Percentiles rank a stretch among this genome's conserved stretches.
phyloP scores from a whole-genome alignment of 148 eudicot species.

The Fagopyrum tataricum region DNA sequence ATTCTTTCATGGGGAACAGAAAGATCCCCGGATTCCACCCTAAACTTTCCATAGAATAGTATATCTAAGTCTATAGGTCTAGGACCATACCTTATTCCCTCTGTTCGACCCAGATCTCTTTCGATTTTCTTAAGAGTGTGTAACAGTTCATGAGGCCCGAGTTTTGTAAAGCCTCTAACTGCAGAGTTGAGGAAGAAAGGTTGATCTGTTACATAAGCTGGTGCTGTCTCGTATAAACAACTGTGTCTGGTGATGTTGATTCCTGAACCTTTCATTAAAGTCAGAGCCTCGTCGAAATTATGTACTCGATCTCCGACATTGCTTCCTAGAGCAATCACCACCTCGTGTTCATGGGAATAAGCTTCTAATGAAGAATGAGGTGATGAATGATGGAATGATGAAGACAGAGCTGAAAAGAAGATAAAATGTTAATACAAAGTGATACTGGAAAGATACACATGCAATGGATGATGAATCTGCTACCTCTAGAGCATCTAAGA shows the following conservation, averaged over 20 bases:
- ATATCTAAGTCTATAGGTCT: slow-evolving; percentile 85
- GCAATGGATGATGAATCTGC: background rate
- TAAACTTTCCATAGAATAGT: slow-evolving; percentile 64
- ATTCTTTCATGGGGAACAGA: slow-evolving; percentile 84
- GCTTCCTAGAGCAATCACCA: slow-evolving; percentile 85
- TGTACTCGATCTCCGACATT: slow-evolving; percentile 68
- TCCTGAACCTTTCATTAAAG: slow-evolving; percentile 62
- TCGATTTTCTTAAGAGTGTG: slow-evolving; percentile 69
- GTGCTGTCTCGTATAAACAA: slow-evolving; percentile 86
- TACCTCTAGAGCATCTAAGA: slow-evolving; percentile 38
- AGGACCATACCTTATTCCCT: slow-evolving; percentile 85
- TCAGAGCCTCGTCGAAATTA: slow-evolving; percentile 63
- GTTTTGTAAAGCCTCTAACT: slow-evolving; percentile 71
- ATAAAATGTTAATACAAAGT: background rate
- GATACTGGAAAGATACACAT: background rate
- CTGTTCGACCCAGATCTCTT: slow-evolving; percentile 78
- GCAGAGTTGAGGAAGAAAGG: slow-evolving; percentile 89
- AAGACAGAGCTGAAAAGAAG: slow-evolving; percentile 29
- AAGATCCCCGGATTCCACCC: slow-evolving; percentile 52
- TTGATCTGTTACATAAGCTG: slow-evolving; percentile 80
- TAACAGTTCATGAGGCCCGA: slow-evolving; percentile 69
- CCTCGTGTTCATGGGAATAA: slow-evolving; percentile 65
- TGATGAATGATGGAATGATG: slow-evolving; percentile 39
- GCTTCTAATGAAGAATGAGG: slow-evolving; percentile 48
- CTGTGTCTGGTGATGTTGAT: slow-evolving; percentile 58